Evolutionary conservation across 495 filamentous ascomycete genomes (phyloP).

Genomic region (Tuber melanosporum): DNA sequence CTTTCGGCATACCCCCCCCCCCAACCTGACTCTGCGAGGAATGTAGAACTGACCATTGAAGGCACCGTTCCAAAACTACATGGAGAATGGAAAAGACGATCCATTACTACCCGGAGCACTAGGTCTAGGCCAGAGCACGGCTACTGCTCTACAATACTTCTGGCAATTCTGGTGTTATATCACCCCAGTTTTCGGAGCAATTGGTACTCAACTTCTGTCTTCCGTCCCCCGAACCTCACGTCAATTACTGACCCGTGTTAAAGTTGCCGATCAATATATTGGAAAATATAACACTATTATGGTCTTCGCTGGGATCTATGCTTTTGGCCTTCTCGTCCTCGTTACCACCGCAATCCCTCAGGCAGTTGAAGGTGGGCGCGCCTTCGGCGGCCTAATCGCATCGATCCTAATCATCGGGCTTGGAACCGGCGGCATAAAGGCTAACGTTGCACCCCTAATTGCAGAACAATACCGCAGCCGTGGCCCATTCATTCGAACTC

Average conservation of each 20-base stretch:
- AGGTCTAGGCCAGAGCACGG: conserved; percentile 45
- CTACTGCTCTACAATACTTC: conserved; percentile 50
- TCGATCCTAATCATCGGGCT: conserved; percentile 59
- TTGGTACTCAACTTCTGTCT: background rate
- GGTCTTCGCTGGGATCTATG: conserved; percentile 52
- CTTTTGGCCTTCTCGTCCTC: conserved; percentile 61
- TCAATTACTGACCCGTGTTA: background rate
- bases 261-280: conserved; percentile 62
- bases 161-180: conserved; percentile 63
- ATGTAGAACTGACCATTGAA: conserved; percentile 21
- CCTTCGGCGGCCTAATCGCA: conserved; percentile 54
- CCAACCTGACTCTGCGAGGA: background rate
- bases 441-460: conserved; percentile 58
- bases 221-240: conserved; percentile 47
- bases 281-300: conserved; percentile 67
- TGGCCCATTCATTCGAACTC: conserved; percentile 46
- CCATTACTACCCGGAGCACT: conserved; percentile 43
- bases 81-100: conserved; percentile 37
- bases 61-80: conserved; percentile 47
- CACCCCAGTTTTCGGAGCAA: conserved; percentile 55
- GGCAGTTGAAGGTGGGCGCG: conserved; percentile 52
- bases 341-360: conserved; percentile 57
- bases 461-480: conserved; percentile 52
- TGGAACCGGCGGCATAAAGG: conserved; percentile 61
- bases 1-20: background rate